Base-by-base conservation (phyloP, 2,329 filamentous ascomycete species). In the Stromatinia cepivora region DNA sequence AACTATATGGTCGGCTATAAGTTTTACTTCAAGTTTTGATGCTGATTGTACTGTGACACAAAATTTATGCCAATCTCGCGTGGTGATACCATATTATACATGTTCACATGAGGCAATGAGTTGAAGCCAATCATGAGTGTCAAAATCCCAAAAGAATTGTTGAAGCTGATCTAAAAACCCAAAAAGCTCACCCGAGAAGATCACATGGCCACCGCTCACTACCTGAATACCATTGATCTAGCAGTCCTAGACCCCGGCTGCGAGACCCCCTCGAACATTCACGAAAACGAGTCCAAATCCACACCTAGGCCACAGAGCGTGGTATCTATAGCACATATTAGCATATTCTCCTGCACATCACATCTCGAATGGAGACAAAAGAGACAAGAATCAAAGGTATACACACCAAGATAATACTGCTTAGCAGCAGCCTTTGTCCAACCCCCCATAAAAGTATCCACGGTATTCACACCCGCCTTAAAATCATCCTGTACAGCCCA, bases 401-500 rank as follows among this genome's bases (percentile, higher is more conserved):
- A 68, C 71, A 52, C 31, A 75, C 73, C 71, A 42, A 75, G 68
- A 67, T 66, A 61, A 63, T 76, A 76, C 46, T 76, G 74, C 46
- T 76, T 76, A 10, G 72, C 75, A 65, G 48, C 70, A 34, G 75
- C 75, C 5, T 65, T 66, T 9, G 67, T 76, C 73, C 73, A 76
- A 10, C 73, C 74, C 3, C 73, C 75, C 73, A 76, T 76, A 56
- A 76, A 74, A 3, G 61, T 74, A 13, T 62, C 71, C 15, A 76
- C 73, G 0, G 74, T 76, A 42, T 71, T 67, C 0, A 73, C 72
- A 8, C 75, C 74, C 1, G 72, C 69, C 25, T 66, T 61, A 31
- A 48, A 63, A 63, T 76, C 74, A 20, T 67, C 48, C 50, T 76
- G 75, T 2, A 76, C 75, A n/a, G 75, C 74, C 73, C 72, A 76